These are phyloP conservation scores for Erysimum cheiranthoides DNA, from an alignment of 345 rosid species.

Conservation along the genomic window DNA sequence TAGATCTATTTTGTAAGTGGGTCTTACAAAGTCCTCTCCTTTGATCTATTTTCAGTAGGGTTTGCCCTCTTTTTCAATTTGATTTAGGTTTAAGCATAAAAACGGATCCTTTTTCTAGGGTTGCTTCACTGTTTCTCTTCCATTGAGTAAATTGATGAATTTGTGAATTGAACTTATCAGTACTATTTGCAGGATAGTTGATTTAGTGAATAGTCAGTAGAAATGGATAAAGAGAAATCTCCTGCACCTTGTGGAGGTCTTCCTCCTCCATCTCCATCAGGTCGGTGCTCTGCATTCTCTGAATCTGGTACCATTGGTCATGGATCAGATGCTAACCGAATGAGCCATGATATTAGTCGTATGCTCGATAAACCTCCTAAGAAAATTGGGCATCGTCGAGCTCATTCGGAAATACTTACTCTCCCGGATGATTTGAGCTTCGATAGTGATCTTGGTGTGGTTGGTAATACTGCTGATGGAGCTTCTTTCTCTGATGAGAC, in stretches of 20 bases:
- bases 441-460: conserved; percentile 86
- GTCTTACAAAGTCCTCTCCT: conserved; percentile 35
- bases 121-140: conserved; percentile 17
- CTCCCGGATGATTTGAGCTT: conserved; percentile 93
- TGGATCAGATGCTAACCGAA: conserved; percentile 57
- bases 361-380: conserved; percentile 87
- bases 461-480: conserved; percentile 68
- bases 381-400: conserved; percentile 92
- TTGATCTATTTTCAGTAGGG: conserved; percentile 22
- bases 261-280: conserved; percentile 60
- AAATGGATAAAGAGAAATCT: conserved; percentile 82
- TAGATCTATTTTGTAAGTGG: conserved; percentile 39
- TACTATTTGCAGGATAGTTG: conserved; percentile 9
- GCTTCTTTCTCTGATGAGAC: conserved; percentile 84
- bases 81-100: conserved; percentile 8
- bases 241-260: conserved; percentile 57
- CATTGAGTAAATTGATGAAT: background rate
- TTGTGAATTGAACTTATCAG: background rate
- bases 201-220: background rate
- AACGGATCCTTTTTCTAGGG: conserved; percentile 5
- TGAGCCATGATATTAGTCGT: conserved; percentile 81
- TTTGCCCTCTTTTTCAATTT: background rate
- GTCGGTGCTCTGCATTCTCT: conserved; percentile 60
- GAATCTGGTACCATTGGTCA: conserved; percentile 52
- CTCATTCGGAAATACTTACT: conserved; percentile 91